Base-by-base conservation (phyloP, 2,329 filamentous ascomycete species). In the Lecanicillium sp. region DNA sequence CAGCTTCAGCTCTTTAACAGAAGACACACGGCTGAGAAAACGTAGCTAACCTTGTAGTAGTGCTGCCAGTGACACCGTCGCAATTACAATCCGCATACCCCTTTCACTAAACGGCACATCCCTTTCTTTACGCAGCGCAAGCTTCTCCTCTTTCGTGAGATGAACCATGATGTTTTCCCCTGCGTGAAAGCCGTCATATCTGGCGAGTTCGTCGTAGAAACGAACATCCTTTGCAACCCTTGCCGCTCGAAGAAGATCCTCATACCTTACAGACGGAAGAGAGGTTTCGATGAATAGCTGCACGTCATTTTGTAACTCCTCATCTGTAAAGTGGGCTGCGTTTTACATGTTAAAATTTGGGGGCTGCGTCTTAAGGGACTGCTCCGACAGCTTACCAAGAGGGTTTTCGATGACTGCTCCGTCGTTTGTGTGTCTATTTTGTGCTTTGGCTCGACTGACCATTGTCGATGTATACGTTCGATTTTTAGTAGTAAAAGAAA, bases 51-150 rank as follows among this genome's bases (percentile, higher is more conserved):
- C 50, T 45, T 68, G 65, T 0, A 68, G 48, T 31, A 68, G 60
- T 0, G 64, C 65, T 0, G 65, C 64, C 3, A 67, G 51, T 3
- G 63, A 65, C 11, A 68, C 64, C 2, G 62, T 65, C 22, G 61
- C 43, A 29, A 66, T 57, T 37, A 68, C 63, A 9, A 57, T 51
- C 13, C 54, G 42, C 57, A 67, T 67, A 3, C 58, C 56, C 32
- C 48, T 50, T 29, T 67, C 57, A 9, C 61, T 62, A 29, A 65
- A 63, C 0, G 62, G 48, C 1, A 53, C 50, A 35, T 67, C 61
- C 22, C 54, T 57, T 44, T 68, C 64, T 2, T 52, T 49, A 11
- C 48, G 48, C 18, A 68, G 52, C 0, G 61, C 62, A 3, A 31
- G 7, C 32, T 62, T 66, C 46, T 68, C 64, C 8, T 60, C 50